Evolutionary conservation across 345 rosid genomes (phyloP).

Genomic region (Aquilaria sinensis): DNA sequence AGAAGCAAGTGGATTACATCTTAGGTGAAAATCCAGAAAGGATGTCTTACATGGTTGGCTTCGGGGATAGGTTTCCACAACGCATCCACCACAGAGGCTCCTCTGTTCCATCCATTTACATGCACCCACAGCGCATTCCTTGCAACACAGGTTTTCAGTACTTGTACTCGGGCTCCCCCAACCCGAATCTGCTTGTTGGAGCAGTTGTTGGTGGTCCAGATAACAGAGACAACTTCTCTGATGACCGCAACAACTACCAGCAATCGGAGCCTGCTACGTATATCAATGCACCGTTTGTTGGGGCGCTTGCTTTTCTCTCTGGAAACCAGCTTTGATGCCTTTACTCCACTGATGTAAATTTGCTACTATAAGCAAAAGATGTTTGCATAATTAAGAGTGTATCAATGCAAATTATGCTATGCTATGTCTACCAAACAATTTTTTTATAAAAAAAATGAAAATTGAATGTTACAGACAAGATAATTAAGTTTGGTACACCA

Average conservation of each 20-base stretch:
- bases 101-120: constrained; percentile 54
- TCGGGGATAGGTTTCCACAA: constrained; percentile 62
- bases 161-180: constrained; percentile 37
- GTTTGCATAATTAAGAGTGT: no score
- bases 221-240: constrained; percentile 42
- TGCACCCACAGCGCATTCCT: constrained; percentile 42
- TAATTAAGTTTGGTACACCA: no score
- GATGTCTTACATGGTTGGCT: constrained; percentile 92
- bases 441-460: no score
- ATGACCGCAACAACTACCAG: constrained; percentile 55
- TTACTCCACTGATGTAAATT: no score
- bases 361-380: no score
- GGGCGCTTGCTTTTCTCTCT: constrained; percentile 59
- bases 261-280: constrained; percentile 76
- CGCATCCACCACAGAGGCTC: constrained; percentile 90
- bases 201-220: constrained; percentile 72
- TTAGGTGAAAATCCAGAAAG: constrained; percentile 76
- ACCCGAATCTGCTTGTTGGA: constrained; percentile 58
- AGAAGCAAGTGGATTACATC: constrained; percentile 78
- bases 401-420: no score
- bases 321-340: constrained; percentile 2
- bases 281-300: constrained; percentile 70
- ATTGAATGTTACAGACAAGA: no score
- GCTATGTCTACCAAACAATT: no score
- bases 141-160: constrained; percentile 53